Base-by-base conservation (phyloP, 495 filamentous ascomycete genomes). In the Cryomyces minteri region DNA sequence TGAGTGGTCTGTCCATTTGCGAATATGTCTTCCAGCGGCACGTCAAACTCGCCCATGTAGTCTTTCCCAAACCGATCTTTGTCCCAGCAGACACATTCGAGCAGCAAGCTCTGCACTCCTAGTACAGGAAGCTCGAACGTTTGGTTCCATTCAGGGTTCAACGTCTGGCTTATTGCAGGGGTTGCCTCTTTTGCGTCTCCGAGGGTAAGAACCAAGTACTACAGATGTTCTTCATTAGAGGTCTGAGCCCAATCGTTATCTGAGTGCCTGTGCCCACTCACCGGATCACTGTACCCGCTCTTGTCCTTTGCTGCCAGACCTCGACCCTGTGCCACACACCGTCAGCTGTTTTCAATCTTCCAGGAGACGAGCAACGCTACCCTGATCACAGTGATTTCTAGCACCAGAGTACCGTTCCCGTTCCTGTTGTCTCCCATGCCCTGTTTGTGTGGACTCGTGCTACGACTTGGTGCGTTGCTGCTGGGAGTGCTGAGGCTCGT, bases 41-140 rank as follows among this genome's bases (percentile, higher is more conserved):
- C 74, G 54, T 92, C 83, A 58, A 96, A 92, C 56, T 96, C 88
- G 59, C 90, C 90, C 63, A 98, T 67, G 59, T 96, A 98, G 56
- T 98, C 90, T 49, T 94, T 96, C 43, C 87, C 80, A 61, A 99
- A 93, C 39, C 86, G 74, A 64, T 99, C 90, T 65, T 94, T 94
- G 63, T 99, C 90, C 90, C 90, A 99, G 67, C 85, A 93, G 43
- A 87, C 80, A 53, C 77, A 87, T 58, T 88, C 83, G 48, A 99
- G 67, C 25, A 88, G 67, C 32, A 81, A 62, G 58, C 67, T 69
- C 41, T 84, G 80, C 44, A 78, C 70, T 18, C 82, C 80, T 44
- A 70, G 61, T 34, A 99, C 70, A 43, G 88, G 84, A 55, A 96
- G 71, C 50, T 92, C 80, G 57, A 88, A 83, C 8, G 77, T 74